Conservation (phyloP, 73 alveolate genomes). For the Stentor coeruleus region DNA sequence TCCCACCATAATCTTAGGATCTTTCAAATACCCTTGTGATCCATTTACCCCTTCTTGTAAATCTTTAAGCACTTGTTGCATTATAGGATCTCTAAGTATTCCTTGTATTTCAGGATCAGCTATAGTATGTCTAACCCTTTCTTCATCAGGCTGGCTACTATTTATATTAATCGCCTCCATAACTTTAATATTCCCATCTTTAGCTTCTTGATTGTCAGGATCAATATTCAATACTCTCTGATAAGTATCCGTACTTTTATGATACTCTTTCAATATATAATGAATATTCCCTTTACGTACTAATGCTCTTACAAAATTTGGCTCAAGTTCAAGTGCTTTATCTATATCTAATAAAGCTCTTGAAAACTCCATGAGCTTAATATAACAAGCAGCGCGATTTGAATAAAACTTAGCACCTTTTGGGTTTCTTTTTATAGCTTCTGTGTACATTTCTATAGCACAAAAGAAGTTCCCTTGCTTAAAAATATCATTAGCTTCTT, state of each 20-base stretch:
- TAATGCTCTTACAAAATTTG: conserved; percentile 73
- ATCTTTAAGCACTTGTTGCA: conserved; percentile 45
- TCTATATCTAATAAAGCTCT: conserved; percentile 80
- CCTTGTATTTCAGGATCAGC: conserved; percentile 97
- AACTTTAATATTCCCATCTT: conserved; percentile 59
- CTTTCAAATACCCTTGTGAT: conserved; percentile 73
- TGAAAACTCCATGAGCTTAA: conserved; percentile 78
- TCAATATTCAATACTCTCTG: conserved; percentile 35
- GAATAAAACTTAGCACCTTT: conserved; percentile 67
- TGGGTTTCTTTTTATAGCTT: conserved; percentile 85
- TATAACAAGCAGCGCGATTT: conserved; percentile 80
- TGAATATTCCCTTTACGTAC: conserved; percentile 34
- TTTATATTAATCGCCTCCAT: conserved; percentile 58
- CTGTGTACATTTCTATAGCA: conserved; percentile 82
- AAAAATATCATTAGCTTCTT: conserved; percentile 71
- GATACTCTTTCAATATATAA: conserved; percentile 26
- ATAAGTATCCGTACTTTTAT: conserved; percentile 35
- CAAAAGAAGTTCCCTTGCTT: conserved; percentile 78
- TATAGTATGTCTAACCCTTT: conserved; percentile 94
- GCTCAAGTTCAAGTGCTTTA: conserved; percentile 73
- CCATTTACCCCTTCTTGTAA: conserved; percentile 70
- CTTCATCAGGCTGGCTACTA: conserved; percentile 79
- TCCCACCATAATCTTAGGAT: conserved; percentile 88
- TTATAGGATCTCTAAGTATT: not conserved
- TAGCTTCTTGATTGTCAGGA: conserved; percentile 63